Evolutionary conservation across 306 rosid species (phyloP), one percentile per base, ranked within the genome.

Genomic region (Urtica urens): DNA sequence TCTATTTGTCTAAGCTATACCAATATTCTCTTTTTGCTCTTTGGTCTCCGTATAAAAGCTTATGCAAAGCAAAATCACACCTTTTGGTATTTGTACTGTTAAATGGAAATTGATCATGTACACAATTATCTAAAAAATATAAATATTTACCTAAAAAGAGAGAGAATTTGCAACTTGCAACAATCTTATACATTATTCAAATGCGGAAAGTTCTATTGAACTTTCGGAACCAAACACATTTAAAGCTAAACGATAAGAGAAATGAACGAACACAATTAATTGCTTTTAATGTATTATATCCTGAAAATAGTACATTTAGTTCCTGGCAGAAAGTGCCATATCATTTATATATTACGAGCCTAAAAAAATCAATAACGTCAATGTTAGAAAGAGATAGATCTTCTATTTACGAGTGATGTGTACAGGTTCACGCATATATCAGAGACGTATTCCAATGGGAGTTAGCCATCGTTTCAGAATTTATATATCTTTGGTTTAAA

Each of bases 341-440:
- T n/a, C 21, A 23, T 11, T 21, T 46, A 11, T 23, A n/a, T n/a
- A n/a, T n/a, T n/a, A n/a, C 33, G 33, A 28, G 33, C 23, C 14
- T 17, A 11, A n/a, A 46, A 46, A 23, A 20, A 12, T 38, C 34
- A 49, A 29, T 50, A 20, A 31, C 33, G 42, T 29, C 3, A 10
- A 21, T 10, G 18, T 9, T 3, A 7, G 41, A 25, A 37, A 17
- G 24, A 17, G 57, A 39, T 8, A 9, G 29, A 25, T 48, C 42
- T 17, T 11, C n/a, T n/a, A n/a, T n/a, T 25, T 16, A 16, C 20
- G 26, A 46, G 47, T 40, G 67, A 59, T 20, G 25, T 23, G 3
- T 60, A 40, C 72, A 59, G 38, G 67, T 67, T 67, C 72, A 59
- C 54, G 67, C 58, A 60, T 42, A 33, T 23, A 10, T 13, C 9